phyloP scores from a whole-genome alignment of 2,329 filamentous ascomycete genomes.

The Leptographium radiaticola region DNA sequence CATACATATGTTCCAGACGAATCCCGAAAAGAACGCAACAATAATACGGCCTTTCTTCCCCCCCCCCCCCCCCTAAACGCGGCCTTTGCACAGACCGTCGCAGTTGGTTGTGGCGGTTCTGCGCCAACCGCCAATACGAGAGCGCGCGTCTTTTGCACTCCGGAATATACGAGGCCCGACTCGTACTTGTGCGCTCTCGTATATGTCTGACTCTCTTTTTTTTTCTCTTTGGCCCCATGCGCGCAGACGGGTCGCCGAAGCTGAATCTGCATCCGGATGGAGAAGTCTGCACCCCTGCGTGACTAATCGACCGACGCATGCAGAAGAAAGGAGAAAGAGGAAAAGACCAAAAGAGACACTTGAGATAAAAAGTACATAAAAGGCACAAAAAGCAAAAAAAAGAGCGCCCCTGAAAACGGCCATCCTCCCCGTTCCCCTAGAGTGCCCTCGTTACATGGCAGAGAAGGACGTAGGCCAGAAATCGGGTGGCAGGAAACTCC shows the following conservation, averaged over 20 bases:
- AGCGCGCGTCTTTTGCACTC: too few relatives aligned
- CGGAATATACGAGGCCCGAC: too few relatives aligned
- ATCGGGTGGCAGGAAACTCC: slow-evolving; percentile 1
- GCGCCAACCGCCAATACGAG: too few relatives aligned
- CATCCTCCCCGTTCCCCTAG: too few relatives aligned
- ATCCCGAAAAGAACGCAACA: not conserved
- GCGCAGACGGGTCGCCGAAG: too few relatives aligned
- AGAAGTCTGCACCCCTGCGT: not conserved
- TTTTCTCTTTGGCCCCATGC: too few relatives aligned
- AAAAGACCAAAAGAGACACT: not conserved
- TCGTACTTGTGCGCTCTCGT: too few relatives aligned
- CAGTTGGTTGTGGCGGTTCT: not conserved
- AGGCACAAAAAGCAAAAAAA: not conserved
- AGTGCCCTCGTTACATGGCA: not conserved
- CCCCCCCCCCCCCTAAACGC: too few relatives aligned
- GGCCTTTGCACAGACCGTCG: not conserved
- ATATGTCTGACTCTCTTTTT: too few relatives aligned
- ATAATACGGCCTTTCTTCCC: too few relatives aligned
- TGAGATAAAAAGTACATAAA: too few relatives aligned
- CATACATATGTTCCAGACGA: not conserved
- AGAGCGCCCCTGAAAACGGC: not conserved
- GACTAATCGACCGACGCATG: not conserved
- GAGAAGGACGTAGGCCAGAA: not conserved
- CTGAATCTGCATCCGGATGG: not conserved
- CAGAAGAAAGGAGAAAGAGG: not conserved